These are phyloP conservation scores for Diaporthe ilicicola DNA, from an alignment of 2,329 filamentous ascomycete genomes.

Conservation along the genomic window DNA sequence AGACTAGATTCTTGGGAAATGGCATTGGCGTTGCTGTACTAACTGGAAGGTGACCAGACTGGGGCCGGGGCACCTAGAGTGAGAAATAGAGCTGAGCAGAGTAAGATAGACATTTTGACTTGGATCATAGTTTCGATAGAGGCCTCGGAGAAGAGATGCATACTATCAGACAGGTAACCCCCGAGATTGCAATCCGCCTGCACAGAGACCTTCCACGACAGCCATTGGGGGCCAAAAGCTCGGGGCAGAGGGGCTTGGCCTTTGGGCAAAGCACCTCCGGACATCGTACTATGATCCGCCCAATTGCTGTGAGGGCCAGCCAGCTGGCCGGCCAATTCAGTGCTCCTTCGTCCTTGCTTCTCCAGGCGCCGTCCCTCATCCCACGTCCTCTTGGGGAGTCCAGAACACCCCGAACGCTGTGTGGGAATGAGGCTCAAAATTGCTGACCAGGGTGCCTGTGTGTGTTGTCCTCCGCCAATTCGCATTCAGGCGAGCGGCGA, in stretches of 20 bases:
- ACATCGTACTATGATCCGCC: conserved; percentile 3
- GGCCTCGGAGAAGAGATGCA: background rate
- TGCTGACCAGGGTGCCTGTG: conserved; percentile 6
- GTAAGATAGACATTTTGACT: background rate
- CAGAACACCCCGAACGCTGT: conserved; percentile 29
- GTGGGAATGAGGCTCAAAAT: conserved; percentile 35
- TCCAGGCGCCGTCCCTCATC: background rate
- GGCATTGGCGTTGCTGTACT: background rate
- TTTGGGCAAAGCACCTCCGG: background rate
- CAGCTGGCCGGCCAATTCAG: background rate
- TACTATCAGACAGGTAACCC: background rate
- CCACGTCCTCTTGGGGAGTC: conserved; percentile 13
- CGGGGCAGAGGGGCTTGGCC: background rate
- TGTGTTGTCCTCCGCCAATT: conserved; percentile 4
- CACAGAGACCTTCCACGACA: background rate
- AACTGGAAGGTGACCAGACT: background rate
- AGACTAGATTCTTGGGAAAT: background rate
- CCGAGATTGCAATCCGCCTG: background rate
- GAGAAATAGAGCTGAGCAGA: background rate
- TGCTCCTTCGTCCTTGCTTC: background rate
- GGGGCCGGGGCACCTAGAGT: background rate
- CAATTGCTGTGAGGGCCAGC: background rate
- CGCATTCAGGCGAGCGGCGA: background rate
- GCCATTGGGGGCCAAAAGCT: conserved; percentile 23
- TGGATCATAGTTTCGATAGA: background rate